Conservation (phyloP, 164 flowering plant genomes). For the Piper longum region DNA sequence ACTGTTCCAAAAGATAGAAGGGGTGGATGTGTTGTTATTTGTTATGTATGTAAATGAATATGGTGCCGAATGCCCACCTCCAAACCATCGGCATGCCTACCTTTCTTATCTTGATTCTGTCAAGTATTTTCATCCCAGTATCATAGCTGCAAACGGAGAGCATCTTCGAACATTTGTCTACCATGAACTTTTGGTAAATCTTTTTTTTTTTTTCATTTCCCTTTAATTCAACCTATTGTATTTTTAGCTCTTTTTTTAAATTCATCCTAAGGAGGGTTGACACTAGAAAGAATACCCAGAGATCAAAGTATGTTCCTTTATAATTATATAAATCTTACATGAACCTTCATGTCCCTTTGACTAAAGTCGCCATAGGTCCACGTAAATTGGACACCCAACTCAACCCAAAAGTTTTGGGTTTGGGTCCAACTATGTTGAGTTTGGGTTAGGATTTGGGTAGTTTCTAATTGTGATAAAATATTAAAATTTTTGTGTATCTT, state of each 20-base stretch:
- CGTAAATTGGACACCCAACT: no score
- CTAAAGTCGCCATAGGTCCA: no score
- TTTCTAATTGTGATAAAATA: no score
- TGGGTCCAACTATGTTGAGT: no score
- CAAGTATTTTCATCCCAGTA: constrained; percentile 89
- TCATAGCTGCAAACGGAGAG: constrained; percentile 74
- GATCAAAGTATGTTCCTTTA: no score
- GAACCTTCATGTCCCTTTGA: no score
- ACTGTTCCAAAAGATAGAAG: constrained; percentile 17
- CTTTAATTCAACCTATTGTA: neutral
- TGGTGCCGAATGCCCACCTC: constrained; percentile 12
- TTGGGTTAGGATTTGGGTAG: no score
- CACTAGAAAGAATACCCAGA: no score
- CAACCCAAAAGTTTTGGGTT: no score
- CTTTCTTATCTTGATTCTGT: constrained; percentile 71
- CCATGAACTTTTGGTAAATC: constrained; percentile 86
- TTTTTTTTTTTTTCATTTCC: neutral
- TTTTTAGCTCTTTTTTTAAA: neutral
- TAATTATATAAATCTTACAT: no score
- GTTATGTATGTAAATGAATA: constrained; percentile 18
- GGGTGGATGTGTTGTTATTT: constrained; percentile 16
- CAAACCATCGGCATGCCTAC: constrained; percentile 14
- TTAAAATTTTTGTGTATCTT: no score
- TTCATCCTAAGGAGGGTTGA: neutral
- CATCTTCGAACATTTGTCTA: constrained; percentile 95